Evolutionary conservation across 805 yeast species (phyloP).

Genomic region (Metschnikowia vanudenii): DNA sequence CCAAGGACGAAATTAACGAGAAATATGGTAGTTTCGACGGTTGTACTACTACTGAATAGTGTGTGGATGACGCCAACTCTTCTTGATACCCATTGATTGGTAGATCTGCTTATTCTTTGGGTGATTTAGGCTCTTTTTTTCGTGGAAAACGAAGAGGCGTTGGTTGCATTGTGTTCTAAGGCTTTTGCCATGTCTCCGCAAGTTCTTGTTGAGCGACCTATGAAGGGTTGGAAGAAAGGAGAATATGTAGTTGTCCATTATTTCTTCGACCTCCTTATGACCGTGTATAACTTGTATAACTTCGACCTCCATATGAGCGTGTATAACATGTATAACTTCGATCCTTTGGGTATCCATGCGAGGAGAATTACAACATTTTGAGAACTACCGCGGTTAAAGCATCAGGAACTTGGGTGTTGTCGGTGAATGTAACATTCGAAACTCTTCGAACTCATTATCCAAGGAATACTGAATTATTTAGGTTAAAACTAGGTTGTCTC

Average conservation of each 20-base stretch:
- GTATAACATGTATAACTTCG: conserved; percentile 98
- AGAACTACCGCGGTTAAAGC: conserved; percentile 95
- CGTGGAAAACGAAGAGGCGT: conserved; percentile 83
- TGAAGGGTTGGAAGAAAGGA: conserved; percentile 99
- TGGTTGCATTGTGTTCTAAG: conserved; percentile 78
- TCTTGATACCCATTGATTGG: conserved; percentile 95
- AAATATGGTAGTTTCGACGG: conserved; percentile 94
- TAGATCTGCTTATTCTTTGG: conserved; percentile 95
- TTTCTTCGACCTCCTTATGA: conserved; percentile 94
- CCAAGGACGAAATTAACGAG: conserved; percentile 93
- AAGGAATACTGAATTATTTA: conserved; percentile 96
- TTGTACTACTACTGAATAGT: conserved; percentile 77
- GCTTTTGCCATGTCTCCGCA: conserved; percentile 97
- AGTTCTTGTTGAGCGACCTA: conserved; percentile 89
- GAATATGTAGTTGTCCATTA: conserved; percentile 99
- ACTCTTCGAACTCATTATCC: conserved; percentile 90
- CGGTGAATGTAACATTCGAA: conserved; percentile 98
- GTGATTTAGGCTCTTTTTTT: conserved; percentile 98
- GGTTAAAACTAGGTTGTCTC: conserved; percentile 94
- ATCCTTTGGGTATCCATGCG: conserved; percentile 97
- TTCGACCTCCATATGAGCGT: too few relatives aligned
- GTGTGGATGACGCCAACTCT: conserved; percentile 75
- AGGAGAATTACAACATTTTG: conserved; percentile 96
- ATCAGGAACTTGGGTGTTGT: conserved; percentile 97
- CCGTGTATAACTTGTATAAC: too few relatives aligned